phyloP scores from a whole-genome alignment of 164 flowering plant genomes.

The Chimonanthus praecox region DNA sequence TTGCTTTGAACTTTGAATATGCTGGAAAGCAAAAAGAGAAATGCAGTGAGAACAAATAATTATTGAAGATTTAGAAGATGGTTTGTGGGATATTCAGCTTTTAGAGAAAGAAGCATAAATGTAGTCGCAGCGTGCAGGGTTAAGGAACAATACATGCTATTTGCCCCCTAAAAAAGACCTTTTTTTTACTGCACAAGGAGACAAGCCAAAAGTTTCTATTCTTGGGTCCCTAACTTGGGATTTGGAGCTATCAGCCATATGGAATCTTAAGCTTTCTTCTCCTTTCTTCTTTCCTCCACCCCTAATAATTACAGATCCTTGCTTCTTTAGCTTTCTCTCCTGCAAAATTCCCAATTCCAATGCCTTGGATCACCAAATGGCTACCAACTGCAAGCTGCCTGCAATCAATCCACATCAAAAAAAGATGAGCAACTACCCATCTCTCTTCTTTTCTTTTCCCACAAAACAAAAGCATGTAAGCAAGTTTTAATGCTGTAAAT shows the following conservation, averaged over 20 bases:
- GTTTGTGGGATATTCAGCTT: slow-evolving; percentile 50
- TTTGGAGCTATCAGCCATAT: not conserved
- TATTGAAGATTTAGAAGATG: not conserved
- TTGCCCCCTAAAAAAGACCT: slow-evolving; percentile 50
- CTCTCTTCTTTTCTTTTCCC: not conserved
- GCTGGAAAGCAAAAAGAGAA: slow-evolving; percentile 3
- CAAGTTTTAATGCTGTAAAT: no score
- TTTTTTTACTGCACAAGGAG: slow-evolving; percentile 39
- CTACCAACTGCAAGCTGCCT: not conserved
- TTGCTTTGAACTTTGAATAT: not conserved
- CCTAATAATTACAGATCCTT: slow-evolving; percentile 33
- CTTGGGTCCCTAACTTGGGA: slow-evolving; percentile 10
- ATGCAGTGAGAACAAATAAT: not conserved
- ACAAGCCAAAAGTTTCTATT: slow-evolving; percentile 52
- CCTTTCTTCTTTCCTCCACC: slow-evolving; percentile 13
- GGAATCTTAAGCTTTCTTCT: slow-evolving; percentile 16
- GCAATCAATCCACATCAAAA: not conserved
- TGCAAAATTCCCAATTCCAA: slow-evolving; percentile 23
- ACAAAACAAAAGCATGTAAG: not conserved
- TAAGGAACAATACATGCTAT: slow-evolving; percentile 55
- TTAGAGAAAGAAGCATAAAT: slow-evolving; percentile 43
- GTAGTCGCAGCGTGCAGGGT: slow-evolving; percentile 47
- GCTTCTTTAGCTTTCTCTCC: slow-evolving; percentile 23
- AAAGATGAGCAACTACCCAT: not conserved
- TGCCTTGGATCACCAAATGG: slow-evolving; percentile 9